Evolutionary conservation across 2,329 filamentous ascomycete genomes (phyloP).

Genomic region (Monosporascus ibericus): DNA sequence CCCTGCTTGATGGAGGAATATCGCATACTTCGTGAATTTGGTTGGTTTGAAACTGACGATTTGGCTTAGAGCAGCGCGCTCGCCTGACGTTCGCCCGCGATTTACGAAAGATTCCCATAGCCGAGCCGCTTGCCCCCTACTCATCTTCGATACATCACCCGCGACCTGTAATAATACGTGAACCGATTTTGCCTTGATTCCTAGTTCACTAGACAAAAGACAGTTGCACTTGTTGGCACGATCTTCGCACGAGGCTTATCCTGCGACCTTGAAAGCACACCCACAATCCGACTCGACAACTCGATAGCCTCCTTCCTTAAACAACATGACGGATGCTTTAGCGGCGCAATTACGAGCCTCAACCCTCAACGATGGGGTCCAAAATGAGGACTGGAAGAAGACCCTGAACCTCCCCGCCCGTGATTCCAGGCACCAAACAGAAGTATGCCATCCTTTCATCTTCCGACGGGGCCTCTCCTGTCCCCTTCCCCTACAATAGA

Average conservation of each 20-base stretch:
- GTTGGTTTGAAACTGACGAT: too few species aligned
- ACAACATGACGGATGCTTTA: conserved; percentile 26
- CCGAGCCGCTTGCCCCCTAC: too few species aligned
- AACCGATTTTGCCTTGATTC: too few species aligned
- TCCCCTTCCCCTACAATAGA: conserved; percentile 2
- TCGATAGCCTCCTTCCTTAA: conserved; percentile 12
- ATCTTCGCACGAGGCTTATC: background rate
- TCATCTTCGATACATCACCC: too few species aligned
- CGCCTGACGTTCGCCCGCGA: too few species aligned
- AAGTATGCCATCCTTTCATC: conserved; percentile 44
- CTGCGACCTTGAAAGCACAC: background rate
- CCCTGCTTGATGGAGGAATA: too few species aligned
- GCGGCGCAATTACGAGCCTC: conserved; percentile 28
- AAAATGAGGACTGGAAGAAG: conserved; percentile 66
- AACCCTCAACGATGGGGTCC: conserved; percentile 39
- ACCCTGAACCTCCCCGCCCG: conserved; percentile 65
- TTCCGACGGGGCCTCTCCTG: background rate
- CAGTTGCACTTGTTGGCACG: background rate
- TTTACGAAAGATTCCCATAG: too few species aligned
- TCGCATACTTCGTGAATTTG: too few species aligned
- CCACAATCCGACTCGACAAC: conserved; percentile 18
- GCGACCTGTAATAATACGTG: too few species aligned
- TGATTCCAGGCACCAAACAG: conserved; percentile 75
- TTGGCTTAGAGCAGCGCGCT: too few species aligned
- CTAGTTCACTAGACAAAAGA: too few species aligned